phyloP scores from a whole-genome alignment of 306 rosid species.

The Luffa aegyptiaca region DNA sequence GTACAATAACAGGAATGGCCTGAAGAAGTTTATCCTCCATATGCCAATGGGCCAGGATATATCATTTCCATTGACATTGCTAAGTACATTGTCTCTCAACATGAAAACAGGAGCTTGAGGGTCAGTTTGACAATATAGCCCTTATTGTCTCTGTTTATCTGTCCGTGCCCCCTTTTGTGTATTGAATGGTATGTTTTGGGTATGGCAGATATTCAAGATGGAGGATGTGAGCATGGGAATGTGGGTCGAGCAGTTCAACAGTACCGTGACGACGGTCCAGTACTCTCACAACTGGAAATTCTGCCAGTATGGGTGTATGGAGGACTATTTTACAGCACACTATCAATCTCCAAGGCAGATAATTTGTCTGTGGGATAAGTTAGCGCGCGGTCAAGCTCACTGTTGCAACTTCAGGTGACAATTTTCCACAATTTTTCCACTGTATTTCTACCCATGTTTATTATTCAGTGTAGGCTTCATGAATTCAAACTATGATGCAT shows the following conservation, averaged over 20 bases:
- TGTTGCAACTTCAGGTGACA: constrained; percentile 89
- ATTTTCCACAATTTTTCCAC: neutral
- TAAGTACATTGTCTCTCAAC: constrained; percentile 49
- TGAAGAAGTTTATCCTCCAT: constrained; percentile 84
- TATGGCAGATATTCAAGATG: constrained; percentile 83
- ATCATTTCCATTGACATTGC: constrained; percentile 75
- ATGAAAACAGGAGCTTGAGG: constrained; percentile 49
- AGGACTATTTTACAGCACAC: constrained; percentile 83
- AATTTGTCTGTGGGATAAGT: constrained; percentile 88
- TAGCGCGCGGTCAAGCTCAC: constrained; percentile 61
- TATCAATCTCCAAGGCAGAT: constrained; percentile 98
- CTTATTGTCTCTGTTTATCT: neutral
- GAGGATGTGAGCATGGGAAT: constrained; percentile 99
- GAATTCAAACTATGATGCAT: neutral
- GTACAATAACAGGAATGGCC: constrained; percentile 81
- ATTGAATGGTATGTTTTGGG: neutral
- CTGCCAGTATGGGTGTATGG: constrained; percentile 96
- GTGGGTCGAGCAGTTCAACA: constrained; percentile 91
- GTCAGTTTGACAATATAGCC: constrained; percentile 32
- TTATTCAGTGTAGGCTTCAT: constrained; percentile 1
- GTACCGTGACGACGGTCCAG: constrained; percentile 36
- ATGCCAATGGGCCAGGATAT: constrained; percentile 93
- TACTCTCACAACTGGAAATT: constrained; percentile 97
- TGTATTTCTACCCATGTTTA: neutral
- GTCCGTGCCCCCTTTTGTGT: neutral